Evolutionary conservation across 2,329 filamentous ascomycete genomes (phyloP), one percentile per base, ranked within the genome.

Genomic region (Exophiala oligosperma): DNA sequence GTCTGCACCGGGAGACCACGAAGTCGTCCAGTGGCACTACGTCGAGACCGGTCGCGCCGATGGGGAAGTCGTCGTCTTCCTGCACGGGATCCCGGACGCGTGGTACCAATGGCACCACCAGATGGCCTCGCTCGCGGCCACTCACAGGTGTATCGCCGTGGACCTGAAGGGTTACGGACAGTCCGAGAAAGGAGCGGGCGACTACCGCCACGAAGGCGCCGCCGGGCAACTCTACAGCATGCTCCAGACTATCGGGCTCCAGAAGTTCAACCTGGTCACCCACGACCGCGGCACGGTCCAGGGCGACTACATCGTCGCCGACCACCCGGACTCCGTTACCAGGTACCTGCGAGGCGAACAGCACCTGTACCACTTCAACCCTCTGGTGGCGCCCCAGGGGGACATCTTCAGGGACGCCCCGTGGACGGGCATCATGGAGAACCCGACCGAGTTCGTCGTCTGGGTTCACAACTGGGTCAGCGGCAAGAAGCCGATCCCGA

Each of bases 71-170:
- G 21, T 60, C n/a, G 57, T 60, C 23, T 60, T 60, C 29, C 53
- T 60, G 1, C 57, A 60, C 23, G 57, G 57, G 6, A 60, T 60
- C 11, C 57, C 57, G 3, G 57, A 60, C 24, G 44, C 57, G 1
- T 60, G 57, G 57, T 60, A 52, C 28, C 57, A 60, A 29, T 60
- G 53, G 57, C 57, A 60, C 32, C 47, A 35, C 8, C 57, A 60
- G 37, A 56, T 60, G 57, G 48, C 49, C 9, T 17, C 5, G 1
- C 26, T 60, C 12, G 26, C 57, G 29, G 29, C 35, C 4, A 49
- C 17, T 2, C 53, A 48, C 21, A 49, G 49, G 1, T 60, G 57
- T 26, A 56, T 60, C 35, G 52, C 57, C 2, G 32, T 40, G 11
- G 57, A 60, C 14, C 48, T 60, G 3, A 60, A 60, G 32, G 57